These are phyloP conservation scores for Nicotiana tomentosiformis DNA, from an alignment of 257 asterid species.

Conservation along the genomic window DNA sequence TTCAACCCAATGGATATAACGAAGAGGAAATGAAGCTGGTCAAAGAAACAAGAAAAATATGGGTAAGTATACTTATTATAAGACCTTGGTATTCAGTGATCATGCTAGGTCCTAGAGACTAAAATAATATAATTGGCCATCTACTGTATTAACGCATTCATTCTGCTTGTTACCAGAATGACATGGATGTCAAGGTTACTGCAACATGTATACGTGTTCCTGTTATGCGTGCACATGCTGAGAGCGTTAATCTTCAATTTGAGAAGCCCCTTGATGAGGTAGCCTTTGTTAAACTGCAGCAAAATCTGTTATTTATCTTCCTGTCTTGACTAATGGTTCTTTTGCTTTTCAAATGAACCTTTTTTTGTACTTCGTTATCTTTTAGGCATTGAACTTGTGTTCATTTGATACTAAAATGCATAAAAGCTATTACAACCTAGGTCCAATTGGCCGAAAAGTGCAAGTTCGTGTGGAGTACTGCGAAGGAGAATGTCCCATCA, in stretches of 20 bases:
- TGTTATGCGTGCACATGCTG: slow-evolving; percentile 99
- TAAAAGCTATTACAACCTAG: neutral
- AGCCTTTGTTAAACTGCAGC: slow-evolving; percentile 1
- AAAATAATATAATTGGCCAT: neutral
- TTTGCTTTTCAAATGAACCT: neutral
- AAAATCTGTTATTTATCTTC: neutral
- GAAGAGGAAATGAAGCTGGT: slow-evolving; percentile 99
- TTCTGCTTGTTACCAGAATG: slow-evolving; percentile 37
- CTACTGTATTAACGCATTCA: neutral
- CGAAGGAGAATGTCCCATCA: neutral
- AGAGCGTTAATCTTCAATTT: slow-evolving; percentile 90
- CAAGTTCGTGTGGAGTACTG: neutral
- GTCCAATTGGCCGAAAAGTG: neutral
- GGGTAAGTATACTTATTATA: slow-evolving; percentile 45
- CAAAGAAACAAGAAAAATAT: slow-evolving; percentile 89
- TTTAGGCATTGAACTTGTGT: neutral
- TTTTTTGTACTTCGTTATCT: neutral
- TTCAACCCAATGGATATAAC: slow-evolving; percentile 85
- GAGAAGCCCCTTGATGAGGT: slow-evolving; percentile 92
- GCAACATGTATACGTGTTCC: slow-evolving; percentile 98
- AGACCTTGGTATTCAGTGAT: neutral
- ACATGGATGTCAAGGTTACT: slow-evolving; percentile 68
- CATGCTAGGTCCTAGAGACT: neutral
- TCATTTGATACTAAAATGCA: neutral
- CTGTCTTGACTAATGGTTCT: neutral